phyloP scores from a whole-genome alignment of 1,284 basidiomycete genomes.

The Wallemia hederae region DNA sequence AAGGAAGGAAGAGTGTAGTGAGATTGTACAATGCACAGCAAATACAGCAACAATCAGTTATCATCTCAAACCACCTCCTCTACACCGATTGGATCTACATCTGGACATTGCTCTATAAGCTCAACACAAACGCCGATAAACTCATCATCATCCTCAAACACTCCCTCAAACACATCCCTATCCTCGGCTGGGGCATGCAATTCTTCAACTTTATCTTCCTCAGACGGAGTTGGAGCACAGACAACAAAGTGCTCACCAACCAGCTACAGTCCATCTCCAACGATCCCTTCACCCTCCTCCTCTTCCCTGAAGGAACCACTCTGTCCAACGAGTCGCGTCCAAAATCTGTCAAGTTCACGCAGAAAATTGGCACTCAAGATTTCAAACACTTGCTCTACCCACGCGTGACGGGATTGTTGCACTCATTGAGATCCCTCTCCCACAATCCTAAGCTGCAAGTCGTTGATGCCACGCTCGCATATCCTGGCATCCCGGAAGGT shows the following conservation, averaged over 20 bases:
- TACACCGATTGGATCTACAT: not conserved
- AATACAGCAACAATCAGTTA: not conserved
- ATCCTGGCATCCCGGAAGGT: not conserved
- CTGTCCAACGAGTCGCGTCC: not conserved
- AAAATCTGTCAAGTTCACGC: not conserved
- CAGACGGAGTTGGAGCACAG: not conserved
- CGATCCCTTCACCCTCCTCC: not conserved
- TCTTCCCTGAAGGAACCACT: not conserved
- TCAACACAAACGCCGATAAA: not conserved
- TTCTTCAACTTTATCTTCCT: not conserved
- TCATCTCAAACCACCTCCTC: not conserved
- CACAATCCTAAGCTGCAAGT: not conserved
- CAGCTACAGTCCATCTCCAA: not conserved
- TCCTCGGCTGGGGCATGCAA: not conserved
- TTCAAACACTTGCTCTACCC: not conserved
- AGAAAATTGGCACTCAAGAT: not conserved
- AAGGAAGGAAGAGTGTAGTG: not conserved
- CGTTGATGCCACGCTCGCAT: not conserved
- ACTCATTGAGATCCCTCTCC: not conserved
- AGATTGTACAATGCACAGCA: not conserved
- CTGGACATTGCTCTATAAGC: not conserved
- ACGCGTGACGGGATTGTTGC: not conserved
- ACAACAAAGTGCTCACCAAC: not conserved
- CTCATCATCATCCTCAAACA: not conserved
- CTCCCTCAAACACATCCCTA: not conserved